Evolutionary conservation across 75 land plant species (phyloP), one percentile per base, ranked within the genome.

Genomic region (Azolla pinnata): DNA sequence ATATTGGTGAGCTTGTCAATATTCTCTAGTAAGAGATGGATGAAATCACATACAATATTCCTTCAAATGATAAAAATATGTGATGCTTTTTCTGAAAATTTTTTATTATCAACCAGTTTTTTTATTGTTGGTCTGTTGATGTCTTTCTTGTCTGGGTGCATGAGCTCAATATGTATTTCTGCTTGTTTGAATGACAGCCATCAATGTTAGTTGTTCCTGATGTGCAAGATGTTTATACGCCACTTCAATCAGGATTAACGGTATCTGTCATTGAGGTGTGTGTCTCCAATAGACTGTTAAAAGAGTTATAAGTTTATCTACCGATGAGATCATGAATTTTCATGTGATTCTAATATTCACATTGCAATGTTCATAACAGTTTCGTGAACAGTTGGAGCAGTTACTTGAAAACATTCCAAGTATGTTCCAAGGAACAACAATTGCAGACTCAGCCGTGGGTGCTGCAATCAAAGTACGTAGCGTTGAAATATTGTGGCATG

Each of bases 121-220:
- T n/a, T n/a, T n/a, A n/a, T n/a, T n/a, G n/a, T n/a, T n/a, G n/a
- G n/a, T n/a, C n/a, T n/a, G n/a, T n/a, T n/a, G n/a, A n/a, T n/a
- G n/a, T n/a, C n/a, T n/a, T n/a, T n/a, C n/a, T n/a, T 38, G 42
- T 38, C 7, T 7, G 42, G 14, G 7, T 38, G 7, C 42, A 38
- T 38, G 42, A 7, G 42, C 10, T 14, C 42, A 38, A 7, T 7
- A 7, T 14, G 14, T 7, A 38, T 14, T 38, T 7, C 7, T 38
- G 42, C 42, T 38, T 7, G 42, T 42, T 61, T 29, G 24, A 27
- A 40, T 61, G 76, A 72, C 96, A 93, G 98, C 96, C 98, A 23
- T 63, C 88, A 48, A 93, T 93, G 98, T 81, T 93, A 7, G 92
- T 93, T 53, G 96, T 93, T 45, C 98, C 98, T 49, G 98, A 93